A percentile compares a stretch with the other conserved stretches of the same genome.
Conservation (phyloP, 2,329 filamentous ascomycete species). For the Aschersonia sp. region DNA sequence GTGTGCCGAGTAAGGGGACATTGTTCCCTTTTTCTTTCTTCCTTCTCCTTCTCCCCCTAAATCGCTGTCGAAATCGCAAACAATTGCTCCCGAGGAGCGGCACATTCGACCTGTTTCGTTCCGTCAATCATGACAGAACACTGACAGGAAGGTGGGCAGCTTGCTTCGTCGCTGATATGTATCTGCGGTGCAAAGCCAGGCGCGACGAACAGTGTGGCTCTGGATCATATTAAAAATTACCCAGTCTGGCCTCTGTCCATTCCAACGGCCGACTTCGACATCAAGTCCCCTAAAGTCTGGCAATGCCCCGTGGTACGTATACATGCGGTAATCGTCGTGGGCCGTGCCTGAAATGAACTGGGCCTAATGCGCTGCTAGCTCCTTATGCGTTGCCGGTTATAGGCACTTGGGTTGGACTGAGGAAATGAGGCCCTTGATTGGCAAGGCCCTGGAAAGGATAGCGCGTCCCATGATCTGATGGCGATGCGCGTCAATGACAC, state of each 20-base stretch:
- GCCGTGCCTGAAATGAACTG: not conserved
- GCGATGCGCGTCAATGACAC: conserved; percentile 7
- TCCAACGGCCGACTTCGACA: no score
- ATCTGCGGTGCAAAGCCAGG: no score
- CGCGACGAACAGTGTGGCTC: no score
- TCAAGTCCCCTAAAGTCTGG: no score
- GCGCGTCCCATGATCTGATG: conserved; percentile 3
- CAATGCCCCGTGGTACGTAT: not conserved
- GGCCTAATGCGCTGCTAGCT: not conserved
- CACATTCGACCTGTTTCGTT: not conserved
- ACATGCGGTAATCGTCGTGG: not conserved
- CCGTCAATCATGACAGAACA: not conserved
- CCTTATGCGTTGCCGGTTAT: not conserved
- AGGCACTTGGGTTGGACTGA: not conserved
- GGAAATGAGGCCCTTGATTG: not conserved
- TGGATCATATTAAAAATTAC: no score
- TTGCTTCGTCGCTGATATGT: no score
- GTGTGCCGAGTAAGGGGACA: not conserved
- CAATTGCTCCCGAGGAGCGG: no score
- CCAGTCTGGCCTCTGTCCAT: no score
- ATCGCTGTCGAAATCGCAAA: no score
- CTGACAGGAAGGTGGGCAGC: no score
- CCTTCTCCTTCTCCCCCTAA: no score
- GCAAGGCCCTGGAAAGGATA: not conserved
- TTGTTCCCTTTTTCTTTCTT: not conserved